Evolutionary conservation across 2,329 filamentous ascomycete genomes (phyloP).

Genomic region (Apiospora malaysiana): DNA sequence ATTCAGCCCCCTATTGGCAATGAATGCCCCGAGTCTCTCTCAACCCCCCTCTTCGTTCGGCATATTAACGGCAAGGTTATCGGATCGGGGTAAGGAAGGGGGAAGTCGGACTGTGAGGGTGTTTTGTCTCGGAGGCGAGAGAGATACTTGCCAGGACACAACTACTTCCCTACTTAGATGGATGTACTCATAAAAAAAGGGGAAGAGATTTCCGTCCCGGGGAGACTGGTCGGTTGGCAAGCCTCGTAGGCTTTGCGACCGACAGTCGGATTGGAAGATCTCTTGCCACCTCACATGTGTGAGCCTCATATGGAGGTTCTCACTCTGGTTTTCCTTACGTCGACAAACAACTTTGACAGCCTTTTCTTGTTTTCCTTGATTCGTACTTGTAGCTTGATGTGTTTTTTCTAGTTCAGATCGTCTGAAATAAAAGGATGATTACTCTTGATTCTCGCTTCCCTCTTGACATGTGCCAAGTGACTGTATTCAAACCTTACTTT

Average conservation of each 20-base stretch:
- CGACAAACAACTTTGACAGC: conserved; percentile 28
- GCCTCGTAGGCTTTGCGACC: conserved; percentile 29
- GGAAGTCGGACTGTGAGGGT: conserved; percentile 1
- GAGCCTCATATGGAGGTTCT: conserved; percentile 34
- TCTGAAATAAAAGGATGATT: conserved; percentile 37
- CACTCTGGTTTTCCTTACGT: conserved; percentile 40
- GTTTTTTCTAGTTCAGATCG: conserved; percentile 37
- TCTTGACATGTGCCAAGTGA: background rate
- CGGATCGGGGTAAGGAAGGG: conserved; percentile 5
- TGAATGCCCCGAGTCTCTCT: conserved; percentile 25
- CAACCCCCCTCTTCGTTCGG: conserved; percentile 22
- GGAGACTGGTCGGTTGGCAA: conserved; percentile 25
- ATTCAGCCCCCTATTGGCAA: conserved; percentile 1
- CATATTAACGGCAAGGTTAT: background rate
- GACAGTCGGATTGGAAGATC: conserved; percentile 31
- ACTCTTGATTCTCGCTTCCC: conserved; percentile 26
- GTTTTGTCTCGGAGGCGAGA: conserved; percentile 29
- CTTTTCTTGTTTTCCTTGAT: conserved; percentile 37
- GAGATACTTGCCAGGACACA: conserved; percentile 35
- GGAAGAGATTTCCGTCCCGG: conserved; percentile 30
- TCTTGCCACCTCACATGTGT: conserved; percentile 28
- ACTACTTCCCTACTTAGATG: conserved; percentile 37
- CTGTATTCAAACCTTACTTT: no score
- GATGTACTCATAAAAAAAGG: conserved; percentile 42
- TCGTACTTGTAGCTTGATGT: conserved; percentile 34